Base-by-base conservation (phyloP, 2,329 filamentous ascomycete species). In the Harringtonia aguacate region DNA sequence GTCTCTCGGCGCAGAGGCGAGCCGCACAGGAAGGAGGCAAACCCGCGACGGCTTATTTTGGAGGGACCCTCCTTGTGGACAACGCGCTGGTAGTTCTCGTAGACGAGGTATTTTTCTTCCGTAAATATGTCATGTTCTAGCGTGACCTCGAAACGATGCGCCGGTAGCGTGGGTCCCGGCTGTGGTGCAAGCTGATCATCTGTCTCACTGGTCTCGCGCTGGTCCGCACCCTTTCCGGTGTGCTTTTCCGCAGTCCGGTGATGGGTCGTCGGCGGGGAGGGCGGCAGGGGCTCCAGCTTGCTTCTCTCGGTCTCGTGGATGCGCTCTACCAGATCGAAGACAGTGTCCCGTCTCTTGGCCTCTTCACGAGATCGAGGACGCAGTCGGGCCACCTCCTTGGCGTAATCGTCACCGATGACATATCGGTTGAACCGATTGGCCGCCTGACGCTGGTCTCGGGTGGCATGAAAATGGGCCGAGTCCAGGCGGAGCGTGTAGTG, bases 401-500 rank as follows among this genome's bases (percentile, higher is more conserved):
- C 63, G 55, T 89, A 90, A 1, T 67, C 59, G 7, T 85, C 77
- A 34, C 86, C 86, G 20, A 83, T 65, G 31, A 90, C 69, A 60
- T 75, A 75, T 49, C 69, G 77, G 57, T 86, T 61, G 50, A 89
- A 90, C 36, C 81, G 75, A 60, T 90, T 87, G 52, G 87, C 61
- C 1, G 81, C 72, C 57, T 88, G 82, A 31, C 86, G 72, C 55
- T 92, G 86, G 54, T 86, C 80, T 58, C 76, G 79, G 24, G 76
- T 73, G 7, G 84, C 69, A 51, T 75, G 79, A 62, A 84, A 85
- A 33, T 70, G 64, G 38, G 67, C 60, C 21, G 78, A 77, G 54
- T 86, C 82, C 18, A 89, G 68, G 38, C 84, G 78, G 43, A 92
- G 80, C 1, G 84, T 88, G 60, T 90, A 97, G 57, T 95, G 88